A percentile compares a stretch with the other conserved stretches of the same genome.
phyloP scores from a whole-genome alignment of 176 grass and related monocot genomes.

The Neostapfia colusana region DNA sequence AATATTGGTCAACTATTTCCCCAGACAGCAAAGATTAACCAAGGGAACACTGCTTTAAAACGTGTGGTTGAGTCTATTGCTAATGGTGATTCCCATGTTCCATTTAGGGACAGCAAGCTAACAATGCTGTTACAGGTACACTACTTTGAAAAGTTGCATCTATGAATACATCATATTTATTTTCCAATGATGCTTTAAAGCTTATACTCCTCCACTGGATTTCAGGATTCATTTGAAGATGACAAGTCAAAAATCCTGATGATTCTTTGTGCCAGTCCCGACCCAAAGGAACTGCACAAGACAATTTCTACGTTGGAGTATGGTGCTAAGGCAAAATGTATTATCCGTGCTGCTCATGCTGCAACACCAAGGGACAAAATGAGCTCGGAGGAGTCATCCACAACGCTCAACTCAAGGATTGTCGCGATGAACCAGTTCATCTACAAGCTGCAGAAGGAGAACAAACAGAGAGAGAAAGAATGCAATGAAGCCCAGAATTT shows the following conservation, averaged over 20 bases:
- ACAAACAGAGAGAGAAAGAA: slow-evolving; percentile 62
- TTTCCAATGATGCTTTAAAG: not conserved
- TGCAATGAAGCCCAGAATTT: slow-evolving; percentile 48
- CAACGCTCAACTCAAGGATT: slow-evolving; percentile 67
- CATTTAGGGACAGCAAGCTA: slow-evolving; percentile 91
- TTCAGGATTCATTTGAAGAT: slow-evolving; percentile 94
- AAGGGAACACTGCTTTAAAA: slow-evolving; percentile 87
- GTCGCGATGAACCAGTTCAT: slow-evolving; percentile 86
- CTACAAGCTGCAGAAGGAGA: slow-evolving; percentile 76
- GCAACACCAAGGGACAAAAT: slow-evolving; percentile 66
- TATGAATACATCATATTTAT: not conserved
- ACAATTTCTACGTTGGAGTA: slow-evolving; percentile 90
- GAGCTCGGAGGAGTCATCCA: slow-evolving; percentile 62
- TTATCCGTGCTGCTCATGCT: slow-evolving; percentile 67
- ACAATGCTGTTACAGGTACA: slow-evolving; percentile 92
- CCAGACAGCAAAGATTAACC: slow-evolving; percentile 90
- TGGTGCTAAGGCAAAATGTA: slow-evolving; percentile 95
- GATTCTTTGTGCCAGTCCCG: slow-evolving; percentile 96
- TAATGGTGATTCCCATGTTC: slow-evolving; percentile 91
- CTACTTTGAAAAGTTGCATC: not conserved
- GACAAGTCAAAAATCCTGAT: slow-evolving; percentile 96
- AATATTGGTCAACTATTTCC: slow-evolving; percentile 1
- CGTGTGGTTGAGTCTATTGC: slow-evolving; percentile 91
- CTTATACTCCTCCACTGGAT: slow-evolving; percentile 15
- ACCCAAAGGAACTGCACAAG: slow-evolving; percentile 88